Evolutionary conservation across 1,139 yeast species (phyloP).

Genomic region (Diutina rugosa): DNA sequence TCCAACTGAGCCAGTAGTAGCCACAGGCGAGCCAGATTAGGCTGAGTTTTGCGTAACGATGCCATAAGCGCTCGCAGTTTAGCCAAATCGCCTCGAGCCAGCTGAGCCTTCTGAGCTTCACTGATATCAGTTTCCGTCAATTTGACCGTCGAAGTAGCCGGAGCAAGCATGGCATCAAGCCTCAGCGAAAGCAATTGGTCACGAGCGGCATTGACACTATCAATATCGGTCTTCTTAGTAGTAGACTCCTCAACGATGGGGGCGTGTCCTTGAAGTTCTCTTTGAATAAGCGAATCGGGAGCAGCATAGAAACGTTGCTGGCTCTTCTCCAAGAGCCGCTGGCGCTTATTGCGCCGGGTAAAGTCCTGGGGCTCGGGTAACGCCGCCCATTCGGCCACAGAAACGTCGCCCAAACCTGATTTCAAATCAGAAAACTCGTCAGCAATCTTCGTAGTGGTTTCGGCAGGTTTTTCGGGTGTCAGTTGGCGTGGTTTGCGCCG

Average conservation of each 20-base stretch:
- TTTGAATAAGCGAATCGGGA: conserved; percentile 51
- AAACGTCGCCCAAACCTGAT: conserved; percentile 41
- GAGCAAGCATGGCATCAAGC: conserved; percentile 4
- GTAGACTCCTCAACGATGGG: background rate
- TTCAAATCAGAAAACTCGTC: conserved; percentile 37
- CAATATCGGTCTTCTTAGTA: background rate
- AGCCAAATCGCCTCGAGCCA: conserved; percentile 35
- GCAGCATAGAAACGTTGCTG: conserved; percentile 69
- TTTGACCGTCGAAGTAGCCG: conserved; percentile 12
- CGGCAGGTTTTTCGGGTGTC: conserved; percentile 6
- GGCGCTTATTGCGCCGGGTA: conserved; percentile 67
- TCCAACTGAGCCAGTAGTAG: conserved; percentile 79
- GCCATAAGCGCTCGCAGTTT: conserved; percentile 49
- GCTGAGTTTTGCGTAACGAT: conserved; percentile 62
- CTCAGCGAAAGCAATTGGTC: conserved; percentile 5
- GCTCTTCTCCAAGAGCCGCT: conserved; percentile 48
- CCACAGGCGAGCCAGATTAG: conserved; percentile 72
- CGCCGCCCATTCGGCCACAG: conserved; percentile 65
- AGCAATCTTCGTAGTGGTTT: conserved; percentile 11
- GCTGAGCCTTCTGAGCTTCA: background rate
- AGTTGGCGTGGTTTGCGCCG: conserved; percentile 10
- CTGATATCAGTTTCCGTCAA: conserved; percentile 9
- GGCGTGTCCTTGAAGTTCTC: background rate
- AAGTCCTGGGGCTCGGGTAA: conserved; percentile 86
- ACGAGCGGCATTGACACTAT: background rate